A percentile compares a stretch with the other conserved stretches of the same genome.
Evolutionary conservation across 495 filamentous ascomycete species (phyloP).

Genomic region (Hypoxylon lenormandii): DNA sequence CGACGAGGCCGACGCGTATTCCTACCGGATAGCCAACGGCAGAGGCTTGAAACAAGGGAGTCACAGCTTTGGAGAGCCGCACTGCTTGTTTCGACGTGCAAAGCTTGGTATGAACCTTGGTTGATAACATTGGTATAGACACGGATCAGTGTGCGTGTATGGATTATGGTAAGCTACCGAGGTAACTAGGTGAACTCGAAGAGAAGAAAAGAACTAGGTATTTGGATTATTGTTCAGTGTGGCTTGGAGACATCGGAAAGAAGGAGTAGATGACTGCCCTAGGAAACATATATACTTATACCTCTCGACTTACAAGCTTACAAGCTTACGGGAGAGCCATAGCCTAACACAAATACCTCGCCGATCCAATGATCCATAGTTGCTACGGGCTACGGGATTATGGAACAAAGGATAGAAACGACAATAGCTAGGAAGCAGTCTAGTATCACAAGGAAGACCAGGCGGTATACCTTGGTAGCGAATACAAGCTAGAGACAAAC

Average conservation of each 20-base stretch:
- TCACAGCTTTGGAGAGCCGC: slow-evolving; percentile 49
- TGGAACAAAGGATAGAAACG: background rate
- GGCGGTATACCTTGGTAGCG: slow-evolving; percentile 2
- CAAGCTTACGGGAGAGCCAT: slow-evolving; percentile 10
- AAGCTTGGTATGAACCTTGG: slow-evolving; percentile 48
- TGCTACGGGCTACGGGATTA: background rate
- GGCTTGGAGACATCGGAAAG: slow-evolving; percentile 13
- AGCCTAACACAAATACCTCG: slow-evolving; percentile 34
- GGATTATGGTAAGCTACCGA: slow-evolving; percentile 25
- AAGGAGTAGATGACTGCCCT: slow-evolving; percentile 10
- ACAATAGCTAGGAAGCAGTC: background rate
- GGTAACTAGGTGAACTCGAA: slow-evolving; percentile 1
- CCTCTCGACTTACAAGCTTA: slow-evolving; percentile 24
- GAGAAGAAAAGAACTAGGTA: background rate
- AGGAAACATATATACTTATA: slow-evolving; percentile 44
- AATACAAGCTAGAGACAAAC: slow-evolving; percentile 20
- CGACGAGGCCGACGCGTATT: slow-evolving; percentile 43
- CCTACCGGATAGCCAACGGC: slow-evolving; percentile 45
- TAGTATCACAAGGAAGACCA: slow-evolving; percentile 13
- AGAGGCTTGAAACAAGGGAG: slow-evolving; percentile 38
- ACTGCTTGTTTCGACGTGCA: slow-evolving; percentile 54
- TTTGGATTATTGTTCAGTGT: slow-evolving; percentile 17
- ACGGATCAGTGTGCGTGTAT: slow-evolving; percentile 15
- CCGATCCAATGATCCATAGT: slow-evolving; percentile 4
- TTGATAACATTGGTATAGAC: slow-evolving; percentile 46